Conservation (phyloP, 2,329 filamentous ascomycete species). For the Pseudovirgaria hyperparasitica region DNA sequence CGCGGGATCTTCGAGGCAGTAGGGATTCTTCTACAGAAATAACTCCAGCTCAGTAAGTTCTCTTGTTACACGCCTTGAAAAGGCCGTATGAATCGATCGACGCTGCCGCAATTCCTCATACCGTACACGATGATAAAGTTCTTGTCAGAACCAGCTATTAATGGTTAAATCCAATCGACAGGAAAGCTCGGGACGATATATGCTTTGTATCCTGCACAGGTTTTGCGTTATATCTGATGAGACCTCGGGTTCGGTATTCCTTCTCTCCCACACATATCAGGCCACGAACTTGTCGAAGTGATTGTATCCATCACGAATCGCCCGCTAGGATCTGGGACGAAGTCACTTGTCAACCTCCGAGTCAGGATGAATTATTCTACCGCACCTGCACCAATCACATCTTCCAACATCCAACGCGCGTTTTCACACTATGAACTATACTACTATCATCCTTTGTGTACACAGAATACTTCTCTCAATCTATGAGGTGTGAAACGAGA, state of each 20-base stretch:
- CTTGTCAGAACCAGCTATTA: slow-evolving; percentile 52
- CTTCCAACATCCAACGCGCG: too few species aligned
- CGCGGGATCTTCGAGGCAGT: slow-evolving; percentile 5
- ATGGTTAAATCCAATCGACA: slow-evolving; percentile 66
- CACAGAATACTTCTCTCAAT: too few species aligned
- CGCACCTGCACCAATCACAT: too few species aligned
- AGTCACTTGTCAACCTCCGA: too few species aligned
- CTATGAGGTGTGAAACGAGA: too few species aligned
- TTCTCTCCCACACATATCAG: slow-evolving; percentile 53
- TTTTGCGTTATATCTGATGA: slow-evolving; percentile 22
- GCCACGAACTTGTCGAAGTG: slow-evolving; percentile 55
- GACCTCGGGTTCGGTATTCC: slow-evolving; percentile 62
- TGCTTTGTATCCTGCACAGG: background rate
- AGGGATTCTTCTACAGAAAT: background rate
- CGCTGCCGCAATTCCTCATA: slow-evolving; percentile 34
- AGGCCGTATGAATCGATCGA: slow-evolving; percentile 36
- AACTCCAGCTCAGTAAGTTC: slow-evolving; percentile 29
- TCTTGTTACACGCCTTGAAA: slow-evolving; percentile 38
- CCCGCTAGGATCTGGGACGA: too few species aligned
- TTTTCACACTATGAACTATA: too few species aligned
- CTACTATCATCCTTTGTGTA: too few species aligned
- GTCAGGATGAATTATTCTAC: too few species aligned
- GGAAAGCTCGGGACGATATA: slow-evolving; percentile 56
- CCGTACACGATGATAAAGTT: slow-evolving; percentile 39
- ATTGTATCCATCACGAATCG: too few species aligned